Percentiles rank a stretch among this genome's conserved stretches.
phyloP scores from a whole-genome alignment of 78 protist species.

The Pigoraptor vietnamica region DNA sequence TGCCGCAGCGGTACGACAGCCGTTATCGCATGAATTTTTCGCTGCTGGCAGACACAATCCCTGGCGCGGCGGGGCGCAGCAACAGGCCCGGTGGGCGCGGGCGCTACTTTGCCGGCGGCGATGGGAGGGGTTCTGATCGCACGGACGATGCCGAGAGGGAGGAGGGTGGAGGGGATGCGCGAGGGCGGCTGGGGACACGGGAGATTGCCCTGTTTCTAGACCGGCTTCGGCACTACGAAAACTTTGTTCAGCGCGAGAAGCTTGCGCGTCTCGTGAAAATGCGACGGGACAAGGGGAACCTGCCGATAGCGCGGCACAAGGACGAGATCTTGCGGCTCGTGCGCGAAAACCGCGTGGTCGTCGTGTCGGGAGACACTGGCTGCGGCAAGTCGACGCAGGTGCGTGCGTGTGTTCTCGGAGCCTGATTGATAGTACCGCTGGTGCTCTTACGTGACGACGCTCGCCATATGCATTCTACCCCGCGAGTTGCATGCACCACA shows the following conservation, averaged over 20 bases:
- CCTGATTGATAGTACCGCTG: background rate
- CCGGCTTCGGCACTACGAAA: background rate
- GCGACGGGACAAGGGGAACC: background rate
- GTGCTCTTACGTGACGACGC: background rate
- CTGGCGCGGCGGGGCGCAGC: background rate
- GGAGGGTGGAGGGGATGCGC: background rate
- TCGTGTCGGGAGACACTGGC: background rate
- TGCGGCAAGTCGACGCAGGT: constrained; percentile 70
- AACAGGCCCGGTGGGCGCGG: background rate
- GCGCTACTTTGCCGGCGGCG: background rate
- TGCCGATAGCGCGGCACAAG: background rate
- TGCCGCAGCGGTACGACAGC: background rate
- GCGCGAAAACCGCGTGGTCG: constrained; percentile 53
- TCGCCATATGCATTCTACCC: too few relatives aligned
- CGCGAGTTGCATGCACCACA: too few relatives aligned
- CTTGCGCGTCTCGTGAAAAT: background rate
- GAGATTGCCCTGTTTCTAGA: background rate
- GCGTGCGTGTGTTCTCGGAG: background rate
- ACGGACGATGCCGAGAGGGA: background rate
- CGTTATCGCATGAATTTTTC: background rate
- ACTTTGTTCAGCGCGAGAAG: background rate
- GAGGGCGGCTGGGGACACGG: background rate
- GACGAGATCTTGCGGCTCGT: background rate
- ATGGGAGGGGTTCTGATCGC: background rate
- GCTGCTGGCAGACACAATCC: background rate